Evolutionary conservation across 192 early-diverging fungal genomes (phyloP).

Genomic region (Globomyces pollinis-pini): DNA sequence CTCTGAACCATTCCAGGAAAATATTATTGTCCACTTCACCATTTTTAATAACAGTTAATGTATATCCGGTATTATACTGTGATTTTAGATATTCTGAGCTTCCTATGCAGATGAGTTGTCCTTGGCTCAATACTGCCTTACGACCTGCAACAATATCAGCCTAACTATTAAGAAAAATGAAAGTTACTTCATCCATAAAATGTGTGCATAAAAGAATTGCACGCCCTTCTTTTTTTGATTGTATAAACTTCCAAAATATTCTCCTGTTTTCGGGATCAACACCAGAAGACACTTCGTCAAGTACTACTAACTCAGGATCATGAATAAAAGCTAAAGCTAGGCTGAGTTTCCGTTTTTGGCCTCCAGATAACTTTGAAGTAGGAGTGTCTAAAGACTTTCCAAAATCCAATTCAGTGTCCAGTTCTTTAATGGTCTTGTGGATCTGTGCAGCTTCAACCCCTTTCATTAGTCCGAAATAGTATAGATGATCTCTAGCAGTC

Average conservation of each 20-base stretch:
- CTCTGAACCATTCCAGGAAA: background rate
- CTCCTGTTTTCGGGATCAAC: slow-evolving; percentile 47
- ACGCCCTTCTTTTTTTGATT: slow-evolving; percentile 13
- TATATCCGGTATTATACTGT: slow-evolving; percentile 2
- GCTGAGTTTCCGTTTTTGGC: slow-evolving; percentile 70
- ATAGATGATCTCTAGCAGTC: slow-evolving; percentile 65
- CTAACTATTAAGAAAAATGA: too few species aligned
- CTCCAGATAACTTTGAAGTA: slow-evolving; percentile 25
- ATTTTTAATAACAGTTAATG: background rate
- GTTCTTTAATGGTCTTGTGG: background rate
- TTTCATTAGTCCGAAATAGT: slow-evolving; percentile 65
- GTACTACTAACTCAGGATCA: slow-evolving; percentile 48
- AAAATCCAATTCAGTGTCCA: background rate
- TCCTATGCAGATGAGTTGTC: background rate
- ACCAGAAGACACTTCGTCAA: slow-evolving; percentile 58
- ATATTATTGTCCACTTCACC: background rate
- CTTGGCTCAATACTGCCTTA: background rate
- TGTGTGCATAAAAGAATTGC: slow-evolving; percentile 1
- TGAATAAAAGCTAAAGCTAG: slow-evolving; percentile 68
- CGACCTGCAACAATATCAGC: slow-evolving; percentile 1
- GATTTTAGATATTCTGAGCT: background rate
- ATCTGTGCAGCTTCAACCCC: slow-evolving; percentile 38
- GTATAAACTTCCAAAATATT: slow-evolving; percentile 49
- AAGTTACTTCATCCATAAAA: slow-evolving; percentile 13
- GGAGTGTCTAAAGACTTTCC: slow-evolving; percentile 13